Evolutionary conservation across 2,329 filamentous ascomycete genomes (phyloP), one percentile per base, ranked within the genome.

Genomic region (Fusarium sulawesiense): DNA sequence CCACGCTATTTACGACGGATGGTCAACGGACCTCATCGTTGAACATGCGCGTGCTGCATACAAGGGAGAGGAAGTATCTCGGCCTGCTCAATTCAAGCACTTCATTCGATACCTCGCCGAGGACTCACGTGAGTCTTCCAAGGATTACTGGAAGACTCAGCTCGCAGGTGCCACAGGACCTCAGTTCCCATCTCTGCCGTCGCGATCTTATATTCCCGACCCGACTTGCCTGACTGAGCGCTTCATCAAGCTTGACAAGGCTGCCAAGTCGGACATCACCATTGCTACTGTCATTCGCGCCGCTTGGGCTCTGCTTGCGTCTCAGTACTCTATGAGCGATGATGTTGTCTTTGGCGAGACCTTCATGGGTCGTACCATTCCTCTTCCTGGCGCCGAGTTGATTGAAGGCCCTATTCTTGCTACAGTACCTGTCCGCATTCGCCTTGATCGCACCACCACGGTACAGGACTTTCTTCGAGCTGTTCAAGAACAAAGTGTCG

Each of bases 1-100:
- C 12, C 78, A 79, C 40, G 74, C 77, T 11, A 64, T 78, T 4
- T 79, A 78, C 7, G 78, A 79, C 13, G 77, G 76, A 13, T 78
- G 76, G 75, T 76, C 73, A 1, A 75, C 70, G 1, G 70, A 74
- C 6, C 70, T 75, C 2, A 75, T 75, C 1, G 54, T 75, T 1
- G 73, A 75, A 23, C 71, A 75, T 27, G 71, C 66, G 7, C 58
- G 65, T 6, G 68, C 70, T 16, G 73, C 68, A 4, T 75, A 70
- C 37, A 63, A 70, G 23, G 73, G 71, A 0, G 60, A 64, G 0
- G 45, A 64, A 18, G 55, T 75, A 1, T 72, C 71, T 0, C 65
- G 71, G 21, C 67, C 70, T 6, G 71, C 73, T n/a, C 63, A 74
- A 21, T 75, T 75, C n/a, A 75, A 74, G 49, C 73, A 75, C 56